Base-by-base conservation (phyloP, 306 rosid species). In the Psophocarpus tetragonolobus region DNA sequence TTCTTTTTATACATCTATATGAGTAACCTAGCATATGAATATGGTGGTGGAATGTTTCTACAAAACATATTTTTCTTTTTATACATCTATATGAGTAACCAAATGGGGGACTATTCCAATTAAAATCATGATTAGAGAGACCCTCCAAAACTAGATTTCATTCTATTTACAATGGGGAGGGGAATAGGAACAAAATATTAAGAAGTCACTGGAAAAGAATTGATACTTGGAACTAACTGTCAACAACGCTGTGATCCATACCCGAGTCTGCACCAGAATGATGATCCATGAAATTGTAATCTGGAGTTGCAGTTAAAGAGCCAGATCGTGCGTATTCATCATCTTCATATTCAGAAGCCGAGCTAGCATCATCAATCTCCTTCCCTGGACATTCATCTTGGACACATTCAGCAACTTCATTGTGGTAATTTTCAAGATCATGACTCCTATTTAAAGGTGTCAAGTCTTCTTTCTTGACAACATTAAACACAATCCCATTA, bases 391-490 rank as follows among this genome's bases (percentile, higher is more conserved):
- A 81, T 15, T 92, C 97, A 9, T 88, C 81, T 77, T 92, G 97
- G 73, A 88, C 75, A 54, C 92, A 84, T 70, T 91, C 97, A 76
- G 85, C 87, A 73, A 73, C 91, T 80, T 91, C 91, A 70, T 84
- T 78, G 77, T 29, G 41, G 83, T 14, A 84, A 89, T 80, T 86
- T 82, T 82, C 97, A 9, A 68, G 51, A 72, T 90, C 97, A 35
- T 68, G 85, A 72, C 85, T 85, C 85, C 88, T 82, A 73, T 68
- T 81, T n/a, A 88, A 68, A 77, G 86, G 69, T 47, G 91, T 60
- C 53, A 92, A 82, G 17, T 86, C 81, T 82, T 90, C 99, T 85
- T 87, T 95, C 94, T 92, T 92, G 35, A 95, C 97, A 60, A 95
- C 84, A 83, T 89, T 95, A 48, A 95, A 82, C 68, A 95, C 86